Percentiles rank a stretch among this genome's conserved stretches.
Evolutionary conservation across 2,329 filamentous ascomycete genomes (phyloP).

Genomic region (Sporothrix phasma): DNA sequence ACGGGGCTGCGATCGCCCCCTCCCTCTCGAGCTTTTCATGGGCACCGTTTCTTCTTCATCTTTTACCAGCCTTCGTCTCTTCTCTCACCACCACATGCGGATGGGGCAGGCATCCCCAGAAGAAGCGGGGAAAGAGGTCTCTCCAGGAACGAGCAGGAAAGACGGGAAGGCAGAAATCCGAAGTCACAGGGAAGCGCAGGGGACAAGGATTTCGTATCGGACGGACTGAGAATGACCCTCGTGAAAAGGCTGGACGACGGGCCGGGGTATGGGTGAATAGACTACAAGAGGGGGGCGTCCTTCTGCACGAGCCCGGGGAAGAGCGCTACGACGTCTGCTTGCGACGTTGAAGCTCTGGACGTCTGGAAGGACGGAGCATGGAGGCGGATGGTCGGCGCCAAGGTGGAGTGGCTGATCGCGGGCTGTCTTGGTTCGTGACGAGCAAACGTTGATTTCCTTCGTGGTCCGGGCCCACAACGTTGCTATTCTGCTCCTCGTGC

Average conservation of each 20-base stretch:
- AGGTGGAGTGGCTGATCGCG: neutral
- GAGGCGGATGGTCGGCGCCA: neutral
- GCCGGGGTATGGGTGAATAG: neutral
- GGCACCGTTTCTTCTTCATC: neutral
- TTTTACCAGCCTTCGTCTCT: neutral
- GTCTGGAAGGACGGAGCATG: neutral
- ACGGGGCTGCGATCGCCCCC: neutral
- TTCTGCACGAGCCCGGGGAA: neutral
- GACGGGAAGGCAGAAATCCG: neutral
- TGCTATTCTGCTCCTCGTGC: neutral
- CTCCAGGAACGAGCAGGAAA: neutral
- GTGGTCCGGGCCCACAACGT: neutral
- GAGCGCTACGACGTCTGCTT: no score
- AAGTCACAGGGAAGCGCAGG: neutral
- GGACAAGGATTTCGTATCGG: neutral
- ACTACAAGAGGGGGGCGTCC: neutral
- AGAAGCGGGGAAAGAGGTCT: neutral
- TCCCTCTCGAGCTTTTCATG: neutral
- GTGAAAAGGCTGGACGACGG: neutral
- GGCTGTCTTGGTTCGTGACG: neutral
- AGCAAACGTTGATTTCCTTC: neutral
- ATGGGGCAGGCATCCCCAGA: neutral
- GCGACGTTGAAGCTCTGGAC: neutral
- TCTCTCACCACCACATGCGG: neutral
- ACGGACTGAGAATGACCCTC: conserved; percentile 4